These are phyloP conservation scores for Alternaria alternata DNA, from an alignment of 2,329 filamentous ascomycete species.

Conservation along the genomic window DNA sequence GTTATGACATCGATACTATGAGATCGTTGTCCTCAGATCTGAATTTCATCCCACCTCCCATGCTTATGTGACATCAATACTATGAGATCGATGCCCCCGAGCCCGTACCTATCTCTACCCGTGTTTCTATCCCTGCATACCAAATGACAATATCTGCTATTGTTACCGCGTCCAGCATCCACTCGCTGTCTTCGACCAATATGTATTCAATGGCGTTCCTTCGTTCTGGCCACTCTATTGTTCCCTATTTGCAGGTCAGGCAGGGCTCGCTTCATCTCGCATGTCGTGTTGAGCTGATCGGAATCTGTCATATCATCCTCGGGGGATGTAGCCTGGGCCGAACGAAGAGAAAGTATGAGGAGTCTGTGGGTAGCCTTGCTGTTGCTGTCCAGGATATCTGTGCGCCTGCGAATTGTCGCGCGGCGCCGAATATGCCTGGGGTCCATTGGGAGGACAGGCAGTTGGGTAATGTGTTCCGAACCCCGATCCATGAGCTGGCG, in stretches of 20 bases:
- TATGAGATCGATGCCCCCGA: not conserved
- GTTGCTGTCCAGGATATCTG: not conserved
- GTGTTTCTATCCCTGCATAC: not conserved
- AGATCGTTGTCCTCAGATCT: not conserved
- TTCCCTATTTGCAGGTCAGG: not conserved
- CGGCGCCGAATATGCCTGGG: not conserved
- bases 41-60: not conserved
- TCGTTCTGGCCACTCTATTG: not conserved
- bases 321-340: not conserved
- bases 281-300: not conserved
- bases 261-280: too few species aligned
- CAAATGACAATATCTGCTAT: not conserved
- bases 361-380: not conserved
- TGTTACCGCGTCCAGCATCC: not conserved
- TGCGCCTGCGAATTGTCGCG: not conserved
- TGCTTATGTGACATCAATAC: not conserved
- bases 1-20: not conserved
- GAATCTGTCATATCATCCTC: not conserved
- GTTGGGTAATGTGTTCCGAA: not conserved
- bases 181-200: not conserved
- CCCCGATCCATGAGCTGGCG: not conserved
- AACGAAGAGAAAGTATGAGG: not conserved
- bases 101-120: not conserved
- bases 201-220: not conserved
- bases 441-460: not conserved